Evolutionary conservation across 495 filamentous ascomycete species (phyloP), one percentile per base, ranked within the genome.

Genomic region (Neurospora terricola): DNA sequence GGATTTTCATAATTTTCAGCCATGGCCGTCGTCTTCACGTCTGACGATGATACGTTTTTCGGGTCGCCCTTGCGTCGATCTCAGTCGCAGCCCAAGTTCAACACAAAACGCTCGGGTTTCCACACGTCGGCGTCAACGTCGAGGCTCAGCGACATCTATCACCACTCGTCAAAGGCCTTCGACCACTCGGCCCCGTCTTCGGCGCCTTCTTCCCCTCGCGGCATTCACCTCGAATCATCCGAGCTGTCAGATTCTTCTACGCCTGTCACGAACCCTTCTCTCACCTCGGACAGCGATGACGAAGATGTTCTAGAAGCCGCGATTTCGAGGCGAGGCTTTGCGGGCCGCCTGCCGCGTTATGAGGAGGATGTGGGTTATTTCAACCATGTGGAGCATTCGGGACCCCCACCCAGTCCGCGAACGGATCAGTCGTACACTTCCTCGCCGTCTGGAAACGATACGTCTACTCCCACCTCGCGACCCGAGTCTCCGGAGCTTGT

Each of bases 251-350:
- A 78, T 69, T 82, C 84, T 4, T 89, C 91, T 11, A 89, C 89
- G 23, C 87, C 90, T n/a, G 84, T 89, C 16, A 90, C 88, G 72
- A 90, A 85, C 72, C 78, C 93, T 34, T 92, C 91, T 0, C 78
- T 92, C 37, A 86, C 87, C 72, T 85, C 84, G 18, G 82, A 84
- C 70, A 86, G 81, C 74, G 85, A 87, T 23, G 82, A 86, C 34
- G 82, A 85, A 27, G 81, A 84, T n/a, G 83, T 84, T 30, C 42
- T 75, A 5, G 74, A 70, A 36, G 69, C 75, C n/a, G 76, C 76
- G 16, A 73, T 79, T 14, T 71, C 81, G 37, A 87, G 90, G 34
- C 86, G 90, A 59, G 82, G 87, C 30, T 80, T 91, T 42, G 76
- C 86, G 23, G 54, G 54, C 54, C 54, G 54, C 12, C 84, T 92